A percentile compares a stretch with the other conserved stretches of the same genome.
Conservation (phyloP, 2,329 filamentous ascomycete genomes). For the Cercospora sojina region DNA sequence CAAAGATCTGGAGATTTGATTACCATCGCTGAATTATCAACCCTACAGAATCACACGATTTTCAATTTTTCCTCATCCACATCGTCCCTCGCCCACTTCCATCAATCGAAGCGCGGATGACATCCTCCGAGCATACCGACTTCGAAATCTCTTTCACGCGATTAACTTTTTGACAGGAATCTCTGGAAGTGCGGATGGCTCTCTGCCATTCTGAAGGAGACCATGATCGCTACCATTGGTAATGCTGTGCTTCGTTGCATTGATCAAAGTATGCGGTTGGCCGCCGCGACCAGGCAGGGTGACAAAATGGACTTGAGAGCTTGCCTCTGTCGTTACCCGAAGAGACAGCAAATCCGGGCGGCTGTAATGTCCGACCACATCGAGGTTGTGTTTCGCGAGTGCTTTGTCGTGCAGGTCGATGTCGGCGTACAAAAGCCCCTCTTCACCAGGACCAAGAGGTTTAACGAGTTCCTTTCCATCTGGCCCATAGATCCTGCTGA, state of each 20-base stretch:
- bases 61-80: neutral
- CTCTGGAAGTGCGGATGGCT: neutral
- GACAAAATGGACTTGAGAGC: conserved; percentile 12
- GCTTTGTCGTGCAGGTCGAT: conserved; percentile 14
- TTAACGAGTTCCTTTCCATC: conserved; percentile 6
- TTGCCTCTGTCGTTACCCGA: conserved; percentile 7
- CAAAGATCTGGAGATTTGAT: neutral
- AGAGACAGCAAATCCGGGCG: conserved; percentile 15
- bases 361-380: conserved; percentile 19
- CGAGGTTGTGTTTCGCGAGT: conserved; percentile 15
- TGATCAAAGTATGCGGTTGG: neutral
- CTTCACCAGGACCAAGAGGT: conserved; percentile 12
- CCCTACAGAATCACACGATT: neutral
- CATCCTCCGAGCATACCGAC: neutral
- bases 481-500: conserved; percentile 14
- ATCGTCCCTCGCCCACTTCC: neutral
- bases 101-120: neutral
- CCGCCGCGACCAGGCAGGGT: neutral
- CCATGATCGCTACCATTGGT: neutral
- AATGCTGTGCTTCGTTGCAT: neutral
- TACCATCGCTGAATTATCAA: neutral
- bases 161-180: neutral
- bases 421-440: conserved; percentile 13
- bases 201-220: neutral
- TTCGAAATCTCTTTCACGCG: neutral